phyloP scores from a whole-genome alignment of 1,139 yeast species.

The Hyphopichia buzzinii region DNA sequence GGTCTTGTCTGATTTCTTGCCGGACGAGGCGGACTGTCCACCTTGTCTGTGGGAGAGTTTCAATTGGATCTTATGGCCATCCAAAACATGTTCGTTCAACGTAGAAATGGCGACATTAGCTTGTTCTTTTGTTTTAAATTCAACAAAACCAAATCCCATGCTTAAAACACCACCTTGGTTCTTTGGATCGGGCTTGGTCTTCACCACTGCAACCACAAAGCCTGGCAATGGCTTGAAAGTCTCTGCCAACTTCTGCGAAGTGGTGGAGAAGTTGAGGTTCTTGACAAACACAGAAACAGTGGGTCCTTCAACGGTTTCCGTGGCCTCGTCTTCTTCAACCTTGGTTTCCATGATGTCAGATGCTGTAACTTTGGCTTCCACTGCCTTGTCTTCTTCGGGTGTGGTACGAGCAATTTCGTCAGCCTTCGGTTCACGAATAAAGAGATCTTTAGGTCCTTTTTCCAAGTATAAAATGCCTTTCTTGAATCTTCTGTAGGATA shows the following conservation, averaged over 20 bases:
- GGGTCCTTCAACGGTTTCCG: constrained; percentile 53
- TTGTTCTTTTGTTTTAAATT: constrained; percentile 73
- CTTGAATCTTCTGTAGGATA: constrained; percentile 84
- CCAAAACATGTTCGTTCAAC: constrained; percentile 75
- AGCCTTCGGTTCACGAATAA: constrained; percentile 54
- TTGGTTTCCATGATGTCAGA: constrained; percentile 25
- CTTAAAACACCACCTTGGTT: constrained; percentile 62
- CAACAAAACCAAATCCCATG: constrained; percentile 97
- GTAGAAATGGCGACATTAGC: constrained; percentile 75
- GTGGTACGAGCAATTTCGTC: constrained; percentile 27
- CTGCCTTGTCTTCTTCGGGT: constrained; percentile 20
- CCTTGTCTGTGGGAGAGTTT: constrained; percentile 79
- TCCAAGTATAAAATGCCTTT: constrained; percentile 85
- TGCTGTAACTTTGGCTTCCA: constrained; percentile 31
- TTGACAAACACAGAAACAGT: constrained; percentile 87
- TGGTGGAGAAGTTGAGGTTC: constrained; percentile 85
- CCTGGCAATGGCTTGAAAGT: constrained; percentile 74
- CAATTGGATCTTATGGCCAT: constrained; percentile 87
- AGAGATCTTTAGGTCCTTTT: constrained; percentile 87
- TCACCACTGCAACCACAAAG: constrained; percentile 78
- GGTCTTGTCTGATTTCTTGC: constrained; percentile 39
- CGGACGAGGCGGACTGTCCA: constrained; percentile 20
- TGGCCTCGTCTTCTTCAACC: constrained; percentile 30
- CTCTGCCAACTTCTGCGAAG: constrained; percentile 53
- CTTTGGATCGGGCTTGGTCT: constrained; percentile 86